Conservation (phyloP, 2,329 filamentous ascomycete species). For the Piedraia hortae region DNA sequence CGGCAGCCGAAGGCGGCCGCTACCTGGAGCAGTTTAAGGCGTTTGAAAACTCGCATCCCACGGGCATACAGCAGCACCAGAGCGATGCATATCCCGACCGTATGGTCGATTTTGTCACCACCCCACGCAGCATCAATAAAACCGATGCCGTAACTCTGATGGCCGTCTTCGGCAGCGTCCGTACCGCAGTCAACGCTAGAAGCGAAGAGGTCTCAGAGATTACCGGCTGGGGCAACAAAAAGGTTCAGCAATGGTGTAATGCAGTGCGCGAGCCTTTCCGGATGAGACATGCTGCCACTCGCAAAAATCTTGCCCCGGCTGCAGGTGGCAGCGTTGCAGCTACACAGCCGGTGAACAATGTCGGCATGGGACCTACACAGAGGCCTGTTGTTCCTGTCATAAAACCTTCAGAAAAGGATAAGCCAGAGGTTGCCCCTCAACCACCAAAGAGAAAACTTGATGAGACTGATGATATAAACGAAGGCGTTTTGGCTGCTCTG, state of each 20-base stretch:
- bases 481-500: too few relatives aligned
- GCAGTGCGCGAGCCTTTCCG: conserved; percentile 69
- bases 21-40: conserved; percentile 91
- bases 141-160: conserved; percentile 78
- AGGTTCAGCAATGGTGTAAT: conserved; percentile 62
- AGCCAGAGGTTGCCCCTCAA: too few relatives aligned
- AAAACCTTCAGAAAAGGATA: too few relatives aligned
- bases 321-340: too few relatives aligned
- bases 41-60: conserved; percentile 62
- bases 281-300: conserved; percentile 42
- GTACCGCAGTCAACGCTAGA: conserved; percentile 62
- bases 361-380: too few relatives aligned
- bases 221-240: conserved; percentile 86
- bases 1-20: conserved; percentile 68
- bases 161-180: conserved; percentile 70
- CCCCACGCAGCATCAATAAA: conserved; percentile 74
- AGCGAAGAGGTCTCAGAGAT: conserved; percentile 63
- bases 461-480: too few relatives aligned
- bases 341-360: too few relatives aligned
- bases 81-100: conserved; percentile 61
- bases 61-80: conserved; percentile 64
- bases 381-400: too few relatives aligned
- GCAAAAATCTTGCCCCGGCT: too few relatives aligned
- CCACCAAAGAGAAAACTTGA: too few relatives aligned
- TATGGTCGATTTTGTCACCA: conserved; percentile 76